phyloP scores from a whole-genome alignment of 768 basidiomycete genomes.

The Mycena epipterygia region DNA sequence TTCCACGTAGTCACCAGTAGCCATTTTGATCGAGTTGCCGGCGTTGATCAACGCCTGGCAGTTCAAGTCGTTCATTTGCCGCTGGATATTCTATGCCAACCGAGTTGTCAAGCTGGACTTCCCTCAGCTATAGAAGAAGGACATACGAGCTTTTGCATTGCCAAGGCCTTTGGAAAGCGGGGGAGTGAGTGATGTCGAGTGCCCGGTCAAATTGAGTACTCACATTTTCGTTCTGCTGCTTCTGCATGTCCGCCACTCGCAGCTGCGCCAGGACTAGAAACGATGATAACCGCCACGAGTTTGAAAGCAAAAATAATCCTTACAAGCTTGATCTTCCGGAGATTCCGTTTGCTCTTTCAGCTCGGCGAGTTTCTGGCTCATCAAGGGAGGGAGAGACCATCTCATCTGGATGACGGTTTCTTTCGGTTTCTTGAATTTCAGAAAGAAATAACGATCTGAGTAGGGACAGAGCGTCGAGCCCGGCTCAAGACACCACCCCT shows the following conservation, averaged over 20 bases:
- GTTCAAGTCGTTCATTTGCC: background rate
- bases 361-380: conserved; percentile 9
- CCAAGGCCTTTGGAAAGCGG: background rate
- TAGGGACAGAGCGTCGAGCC: conserved; percentile 18
- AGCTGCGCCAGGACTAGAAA: background rate
- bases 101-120: background rate
- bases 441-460: conserved; percentile 16
- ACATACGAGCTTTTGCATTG: background rate
- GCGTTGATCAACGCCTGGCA: background rate
- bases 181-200: background rate
- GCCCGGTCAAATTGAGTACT: background rate
- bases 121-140: background rate
- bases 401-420: conserved; percentile 9
- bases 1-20: background rate
- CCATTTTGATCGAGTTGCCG: background rate
- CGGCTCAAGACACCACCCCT: conserved; percentile 15
- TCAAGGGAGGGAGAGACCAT: conserved; percentile 1
- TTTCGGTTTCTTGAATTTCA: conserved; percentile 20
- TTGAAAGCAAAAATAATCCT: background rate
- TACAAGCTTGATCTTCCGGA: conserved; percentile 13
- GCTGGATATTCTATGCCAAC: background rate
- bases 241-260: conserved; percentile 5
- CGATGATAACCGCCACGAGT: background rate
- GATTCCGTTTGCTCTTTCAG: conserved; percentile 1
- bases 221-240: background rate